Conservation (phyloP, 352 stramenopile species). For the Phytophthora multivora region DNA sequence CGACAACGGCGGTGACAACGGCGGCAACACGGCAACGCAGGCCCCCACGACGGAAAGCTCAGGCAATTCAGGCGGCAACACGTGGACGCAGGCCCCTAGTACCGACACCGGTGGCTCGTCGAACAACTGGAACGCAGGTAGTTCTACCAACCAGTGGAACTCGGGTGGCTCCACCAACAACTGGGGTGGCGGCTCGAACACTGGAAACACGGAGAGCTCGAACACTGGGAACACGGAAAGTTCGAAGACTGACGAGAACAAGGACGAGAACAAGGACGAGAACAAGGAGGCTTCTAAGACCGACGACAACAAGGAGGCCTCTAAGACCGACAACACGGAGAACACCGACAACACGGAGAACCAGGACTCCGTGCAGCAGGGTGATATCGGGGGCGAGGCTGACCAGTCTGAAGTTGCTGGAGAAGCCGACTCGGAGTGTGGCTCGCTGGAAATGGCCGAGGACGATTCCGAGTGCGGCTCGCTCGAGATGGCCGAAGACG, state of each 20-base stretch:
- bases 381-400: too few species aligned
- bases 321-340: constrained; percentile 1
- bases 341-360: constrained; percentile 9
- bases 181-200: background rate
- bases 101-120: background rate
- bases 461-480: constrained; percentile 31
- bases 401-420: constrained; percentile 12
- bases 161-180: constrained; percentile 3
- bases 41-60: too few species aligned
- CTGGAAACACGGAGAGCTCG: too few species aligned
- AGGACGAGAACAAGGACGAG: background rate
- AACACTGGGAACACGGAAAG: background rate
- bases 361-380: too few species aligned
- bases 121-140: too few species aligned
- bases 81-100: constrained; percentile 7
- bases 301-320: too few species aligned
- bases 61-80: background rate
- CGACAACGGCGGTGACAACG: constrained; percentile 6
- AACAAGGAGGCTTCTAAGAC: background rate
- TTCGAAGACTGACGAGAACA: too few species aligned
- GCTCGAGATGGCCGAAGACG: constrained; percentile 33
- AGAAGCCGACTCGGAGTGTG: constrained; percentile 28
- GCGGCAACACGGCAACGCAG: too few species aligned
- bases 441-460: constrained; percentile 27
- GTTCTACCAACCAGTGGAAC: background rate